A percentile compares a stretch with the other conserved stretches of the same genome.
phyloP scores from a whole-genome alignment of 2,329 filamentous ascomycete genomes.

The Paraconiothyrium sp. region DNA sequence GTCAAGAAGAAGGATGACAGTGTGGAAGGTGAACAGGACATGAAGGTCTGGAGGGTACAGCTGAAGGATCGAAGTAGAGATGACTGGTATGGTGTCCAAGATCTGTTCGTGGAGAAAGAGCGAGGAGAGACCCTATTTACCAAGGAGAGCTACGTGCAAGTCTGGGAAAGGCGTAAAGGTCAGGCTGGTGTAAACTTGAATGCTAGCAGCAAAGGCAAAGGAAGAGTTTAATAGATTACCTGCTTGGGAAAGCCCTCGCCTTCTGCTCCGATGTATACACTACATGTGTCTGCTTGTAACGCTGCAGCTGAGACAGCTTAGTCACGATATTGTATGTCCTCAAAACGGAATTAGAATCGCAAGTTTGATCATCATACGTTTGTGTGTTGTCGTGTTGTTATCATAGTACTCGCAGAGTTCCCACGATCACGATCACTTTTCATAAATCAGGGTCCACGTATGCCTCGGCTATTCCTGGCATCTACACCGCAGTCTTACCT shows the following conservation, averaged over 20 bases:
- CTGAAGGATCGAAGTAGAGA: constrained; percentile 80
- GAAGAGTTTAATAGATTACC: constrained; percentile 20
- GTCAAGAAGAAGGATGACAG: constrained; percentile 79
- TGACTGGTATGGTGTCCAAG: constrained; percentile 93
- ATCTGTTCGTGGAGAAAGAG: constrained; percentile 89
- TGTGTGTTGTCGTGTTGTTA: background rate
- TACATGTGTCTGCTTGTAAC: background rate
- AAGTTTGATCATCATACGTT: too few species aligned
- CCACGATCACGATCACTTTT: background rate
- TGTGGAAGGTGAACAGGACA: constrained; percentile 88
- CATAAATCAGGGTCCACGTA: background rate
- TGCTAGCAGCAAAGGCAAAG: constrained; percentile 25
- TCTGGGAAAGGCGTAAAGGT: constrained; percentile 86
- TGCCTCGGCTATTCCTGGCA: constrained; percentile 4
- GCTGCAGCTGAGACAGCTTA: background rate
- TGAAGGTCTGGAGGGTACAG: constrained; percentile 96
- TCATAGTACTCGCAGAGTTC: background rate
- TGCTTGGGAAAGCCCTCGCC: background rate
- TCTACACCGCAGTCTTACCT: background rate
- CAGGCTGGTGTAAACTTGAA: constrained; percentile 18
- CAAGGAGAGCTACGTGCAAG: constrained; percentile 93
- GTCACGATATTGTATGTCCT: background rate
- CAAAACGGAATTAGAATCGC: background rate
- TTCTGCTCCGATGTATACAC: background rate
- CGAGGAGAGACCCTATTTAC: constrained; percentile 90